These are phyloP conservation scores for Albugo candida DNA, from an alignment of 352 stramenopile genomes.

Conservation along the genomic window DNA sequence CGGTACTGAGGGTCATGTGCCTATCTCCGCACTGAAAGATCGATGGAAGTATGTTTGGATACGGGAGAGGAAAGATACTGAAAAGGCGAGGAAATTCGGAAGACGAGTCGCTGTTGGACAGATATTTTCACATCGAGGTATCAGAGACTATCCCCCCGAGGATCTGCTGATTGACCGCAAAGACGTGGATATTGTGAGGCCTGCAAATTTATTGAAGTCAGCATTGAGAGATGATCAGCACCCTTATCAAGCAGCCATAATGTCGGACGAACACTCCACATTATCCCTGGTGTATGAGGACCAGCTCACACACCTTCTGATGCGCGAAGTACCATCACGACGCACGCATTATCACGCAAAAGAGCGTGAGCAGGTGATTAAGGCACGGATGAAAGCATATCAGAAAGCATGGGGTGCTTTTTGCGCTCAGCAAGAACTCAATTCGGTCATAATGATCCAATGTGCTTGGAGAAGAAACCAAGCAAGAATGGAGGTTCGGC, in stretches of 20 bases:
- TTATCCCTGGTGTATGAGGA: conserved; percentile 35
- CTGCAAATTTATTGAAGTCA: background rate
- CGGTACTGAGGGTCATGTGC: conserved; percentile 21
- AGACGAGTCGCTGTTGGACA: background rate
- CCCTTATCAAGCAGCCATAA: background rate
- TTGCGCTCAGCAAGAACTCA: conserved; percentile 26
- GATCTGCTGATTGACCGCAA: background rate
- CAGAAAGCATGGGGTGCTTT: conserved; percentile 12
- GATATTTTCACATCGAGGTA: background rate
- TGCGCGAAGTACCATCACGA: conserved; percentile 8
- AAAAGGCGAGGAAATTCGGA: too few species aligned
- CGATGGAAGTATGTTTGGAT: conserved; percentile 36
- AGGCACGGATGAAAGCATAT: conserved; percentile 18
- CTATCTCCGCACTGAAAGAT: conserved; percentile 32
- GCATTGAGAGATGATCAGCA: background rate
- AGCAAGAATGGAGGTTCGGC: conserved; percentile 29
- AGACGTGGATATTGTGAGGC: background rate
- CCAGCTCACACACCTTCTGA: conserved; percentile 17
- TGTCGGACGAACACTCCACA: background rate
- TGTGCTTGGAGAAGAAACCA: conserved; percentile 56
- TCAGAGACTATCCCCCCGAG: background rate
- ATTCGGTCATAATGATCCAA: conserved; percentile 41
- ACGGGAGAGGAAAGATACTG: too few species aligned
- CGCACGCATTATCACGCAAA: conserved; percentile 12
- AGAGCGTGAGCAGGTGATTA: conserved; percentile 18